Evolutionary conservation across 352 stramenopile genomes (phyloP).

Genomic region (Globisporangium heterothallicum): DNA sequence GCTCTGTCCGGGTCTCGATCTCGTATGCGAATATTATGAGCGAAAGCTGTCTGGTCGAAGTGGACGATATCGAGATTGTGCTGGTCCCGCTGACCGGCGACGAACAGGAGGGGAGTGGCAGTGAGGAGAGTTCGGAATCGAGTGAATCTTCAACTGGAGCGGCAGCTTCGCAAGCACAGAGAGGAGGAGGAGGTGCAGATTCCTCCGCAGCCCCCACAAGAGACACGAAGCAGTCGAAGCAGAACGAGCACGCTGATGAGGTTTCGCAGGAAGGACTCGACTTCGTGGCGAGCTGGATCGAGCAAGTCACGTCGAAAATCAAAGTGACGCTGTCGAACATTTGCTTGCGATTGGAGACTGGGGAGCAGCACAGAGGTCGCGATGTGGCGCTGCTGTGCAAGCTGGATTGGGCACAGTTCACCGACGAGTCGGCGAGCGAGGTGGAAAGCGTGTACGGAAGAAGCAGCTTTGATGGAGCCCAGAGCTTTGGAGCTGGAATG

Average conservation of each 20-base stretch:
- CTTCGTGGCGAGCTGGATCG: conserved; percentile 88
- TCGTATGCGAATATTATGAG: conserved; percentile 87
- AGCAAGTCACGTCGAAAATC: conserved; percentile 88
- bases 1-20: conserved; percentile 77
- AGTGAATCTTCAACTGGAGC: background rate
- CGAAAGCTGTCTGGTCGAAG: conserved; percentile 82
- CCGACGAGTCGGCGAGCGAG: conserved; percentile 76
- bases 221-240: conserved; percentile 11
- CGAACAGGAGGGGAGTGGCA: conserved; percentile 7
- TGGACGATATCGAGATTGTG: conserved; percentile 87
- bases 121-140: background rate
- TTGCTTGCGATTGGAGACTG: conserved; percentile 69
- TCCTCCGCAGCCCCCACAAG: no score
- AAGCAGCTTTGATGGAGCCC: conserved; percentile 28
- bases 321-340: conserved; percentile 87
- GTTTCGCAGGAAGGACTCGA: conserved; percentile 86
- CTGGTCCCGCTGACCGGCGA: conserved; percentile 44
- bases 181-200: no score
- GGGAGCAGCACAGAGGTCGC: conserved; percentile 47
- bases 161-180: background rate
- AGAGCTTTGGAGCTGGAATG: conserved; percentile 31
- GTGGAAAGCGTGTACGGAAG: conserved; percentile 66
- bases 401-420: conserved; percentile 79
- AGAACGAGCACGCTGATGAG: conserved; percentile 53
- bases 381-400: conserved; percentile 70